Evolutionary conservation across 345 rosid species (phyloP), one percentile per base, ranked within the genome.

Genomic region (Populus euphratica): DNA sequence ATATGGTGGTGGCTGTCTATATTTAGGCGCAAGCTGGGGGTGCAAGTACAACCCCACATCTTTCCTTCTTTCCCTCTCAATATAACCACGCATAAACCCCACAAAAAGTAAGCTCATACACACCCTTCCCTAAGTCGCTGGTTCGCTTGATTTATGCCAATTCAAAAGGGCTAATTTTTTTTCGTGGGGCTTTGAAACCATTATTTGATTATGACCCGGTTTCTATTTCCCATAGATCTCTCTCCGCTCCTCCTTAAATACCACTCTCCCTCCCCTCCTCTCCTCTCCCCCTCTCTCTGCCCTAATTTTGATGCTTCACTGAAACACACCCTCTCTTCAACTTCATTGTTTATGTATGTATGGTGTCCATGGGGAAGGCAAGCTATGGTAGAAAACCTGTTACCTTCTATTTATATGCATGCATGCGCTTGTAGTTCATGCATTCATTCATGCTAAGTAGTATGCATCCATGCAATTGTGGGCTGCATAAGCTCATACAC

Each of bases 21-120:
- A 89, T 88, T 86, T 91, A 89, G 90, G 85, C 78, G 86, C 70
- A 71, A 78, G 39, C 72, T 69, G 80, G 84, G 86, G 86, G 82
- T 78, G 78, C 76, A 78, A 74, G 77, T 74, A 73, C 86, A 83
- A 84, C 87, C 89, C 83, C 90, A 87, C 91, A 81, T 65, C 73
- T 56, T 78, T 76, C 85, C 86, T 83, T 79, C 83, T 84, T 86
- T 89, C 85, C 76, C 88, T 86, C 86, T 81, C 84, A 82, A 80
- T 81, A 69, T 52, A 63, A 50, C 36, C 72, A 70, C 70, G 67
- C 54, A 52, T n/a, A 27, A 71, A 83, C 70, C 41, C 70, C 23
- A 77, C 79, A 78, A 56, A 54, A 64, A 64, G 29, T 68, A 17
- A 27, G 66, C 77, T 49, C 14, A 6, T 18, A 5, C 68, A 29